Evolutionary conservation across 768 basidiomycete genomes (phyloP), one percentile per base, ranked within the genome.

Genomic region (Udeniomyces megalosporus): DNA sequence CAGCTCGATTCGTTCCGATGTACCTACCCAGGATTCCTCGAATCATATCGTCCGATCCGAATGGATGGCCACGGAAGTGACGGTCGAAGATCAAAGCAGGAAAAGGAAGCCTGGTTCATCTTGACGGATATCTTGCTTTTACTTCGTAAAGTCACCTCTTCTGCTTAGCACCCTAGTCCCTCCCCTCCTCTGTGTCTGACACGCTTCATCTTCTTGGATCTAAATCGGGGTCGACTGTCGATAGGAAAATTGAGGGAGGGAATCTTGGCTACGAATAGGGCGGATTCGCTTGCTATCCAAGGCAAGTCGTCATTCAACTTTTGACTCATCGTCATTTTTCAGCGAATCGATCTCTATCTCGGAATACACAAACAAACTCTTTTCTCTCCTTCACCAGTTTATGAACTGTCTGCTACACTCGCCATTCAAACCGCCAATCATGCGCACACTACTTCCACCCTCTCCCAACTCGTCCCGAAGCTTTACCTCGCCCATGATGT

Each of bases 191-290:
- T 15, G 17, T 26, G 29, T 15, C 15, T 5, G 3, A 11, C n/a
- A 1, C n/a, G 10, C 20, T 10, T 11, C 7, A 22, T 32, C 42
- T 15, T 28, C n/a, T n/a, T 34, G 12, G 29, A n/a, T 1, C 3
- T 6, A 12, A 12, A 20, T 24, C 8, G 4, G 15, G 3, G 14
- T 42, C 15, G 17, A n/a, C 46, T 42, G 10, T 42, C 38, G 38
- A 42, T 42, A 61, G 60, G 60, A 2, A 63, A 63, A 42, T 56
- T 63, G 2, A n/a, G 62, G 8, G 62, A 63, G 44, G 62, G 55
- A 0, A 45, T 63, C 38, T 38, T 63, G 11, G 56, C 62, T 10
- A 49, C 56, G 14, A 42, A 46, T 7, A 48, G 62, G 3, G 20
- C 22, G 4, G 62, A 63, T 22, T 22, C 31, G 2, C 52, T 58